These are phyloP conservation scores for Suillus discolor DNA, from an alignment of 768 basidiomycete species.

Conservation along the genomic window DNA sequence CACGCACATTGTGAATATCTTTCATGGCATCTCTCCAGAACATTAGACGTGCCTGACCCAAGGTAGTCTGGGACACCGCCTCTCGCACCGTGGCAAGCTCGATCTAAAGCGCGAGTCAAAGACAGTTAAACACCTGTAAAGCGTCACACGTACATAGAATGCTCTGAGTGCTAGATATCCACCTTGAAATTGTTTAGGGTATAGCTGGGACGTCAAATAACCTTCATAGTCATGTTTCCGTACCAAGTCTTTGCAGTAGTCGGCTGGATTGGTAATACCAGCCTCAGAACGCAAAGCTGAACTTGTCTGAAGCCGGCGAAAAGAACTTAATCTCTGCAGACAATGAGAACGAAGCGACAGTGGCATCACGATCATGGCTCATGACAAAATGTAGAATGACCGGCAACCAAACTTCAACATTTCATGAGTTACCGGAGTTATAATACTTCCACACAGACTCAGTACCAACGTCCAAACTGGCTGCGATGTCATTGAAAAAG, in stretches of 20 bases:
- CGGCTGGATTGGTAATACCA: conserved; percentile 43
- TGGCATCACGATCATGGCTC: conserved; percentile 13
- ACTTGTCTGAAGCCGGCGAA: conserved; percentile 19
- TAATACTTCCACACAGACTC: neutral
- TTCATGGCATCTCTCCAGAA: conserved; percentile 87
- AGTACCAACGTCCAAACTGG: neutral
- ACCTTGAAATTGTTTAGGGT: conserved; percentile 61
- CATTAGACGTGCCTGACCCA: conserved; percentile 85
- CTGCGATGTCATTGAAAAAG: conserved; percentile 31
- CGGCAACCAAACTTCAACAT: conserved; percentile 5
- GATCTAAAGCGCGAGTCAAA: conserved; percentile 46
- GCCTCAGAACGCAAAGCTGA: conserved; percentile 13
- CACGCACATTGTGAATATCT: conserved; percentile 59
- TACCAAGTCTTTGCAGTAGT: conserved; percentile 73
- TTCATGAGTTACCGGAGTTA: conserved; percentile 4
- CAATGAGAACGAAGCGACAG: conserved; percentile 15
- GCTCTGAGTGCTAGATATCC: conserved; percentile 82
- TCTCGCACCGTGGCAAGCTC: conserved; percentile 82
- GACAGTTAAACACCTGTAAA: neutral
- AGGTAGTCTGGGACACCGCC: conserved; percentile 65
- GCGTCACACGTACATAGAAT: conserved; percentile 65
- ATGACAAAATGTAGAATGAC: neutral
- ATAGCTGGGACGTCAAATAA: conserved; percentile 70
- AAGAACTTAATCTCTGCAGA: conserved; percentile 7
- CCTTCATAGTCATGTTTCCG: conserved; percentile 84